Conservation (phyloP, 139 green algal species). For the Haematococcus lacustris region DNA sequence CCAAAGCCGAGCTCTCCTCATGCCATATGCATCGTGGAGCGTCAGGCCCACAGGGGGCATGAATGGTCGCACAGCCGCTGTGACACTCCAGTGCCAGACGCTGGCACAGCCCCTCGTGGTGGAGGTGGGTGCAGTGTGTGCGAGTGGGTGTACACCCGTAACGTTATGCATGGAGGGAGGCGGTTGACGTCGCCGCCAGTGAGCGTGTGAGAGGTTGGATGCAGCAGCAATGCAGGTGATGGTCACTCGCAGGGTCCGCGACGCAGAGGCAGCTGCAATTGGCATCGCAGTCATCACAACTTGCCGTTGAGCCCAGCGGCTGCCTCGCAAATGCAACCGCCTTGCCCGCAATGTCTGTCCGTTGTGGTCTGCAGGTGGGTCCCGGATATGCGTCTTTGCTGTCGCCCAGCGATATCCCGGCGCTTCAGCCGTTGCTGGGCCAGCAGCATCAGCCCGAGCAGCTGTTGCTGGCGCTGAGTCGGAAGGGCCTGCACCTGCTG, state of each 20-base stretch:
- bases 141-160: too few relatives aligned
- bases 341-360: too few relatives aligned
- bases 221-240: not conserved
- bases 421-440: conserved; percentile 23
- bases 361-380: not conserved
- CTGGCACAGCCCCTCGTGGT: conserved; percentile 19
- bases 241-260: not conserved
- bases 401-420: conserved; percentile 3
- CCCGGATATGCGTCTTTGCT: conserved; percentile 13
- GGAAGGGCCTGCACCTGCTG: conserved; percentile 46
- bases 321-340: too few relatives aligned
- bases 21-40: conserved; percentile 55
- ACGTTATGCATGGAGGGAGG: too few relatives aligned
- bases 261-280: not conserved
- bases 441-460: conserved; percentile 15
- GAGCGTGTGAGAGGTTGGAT: not conserved
- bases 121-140: conserved; percentile 17
- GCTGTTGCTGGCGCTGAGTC: conserved; percentile 31
- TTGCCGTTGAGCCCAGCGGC: too few relatives aligned
- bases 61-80: conserved; percentile 24
- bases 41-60: conserved; percentile 48
- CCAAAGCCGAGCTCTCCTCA: conserved; percentile 19
- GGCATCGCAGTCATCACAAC: too few relatives aligned
- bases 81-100: conserved; percentile 29
- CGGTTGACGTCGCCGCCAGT: not conserved